Base-by-base conservation (phyloP, 495 filamentous ascomycete genomes). In the Penicillium cataractarum region DNA sequence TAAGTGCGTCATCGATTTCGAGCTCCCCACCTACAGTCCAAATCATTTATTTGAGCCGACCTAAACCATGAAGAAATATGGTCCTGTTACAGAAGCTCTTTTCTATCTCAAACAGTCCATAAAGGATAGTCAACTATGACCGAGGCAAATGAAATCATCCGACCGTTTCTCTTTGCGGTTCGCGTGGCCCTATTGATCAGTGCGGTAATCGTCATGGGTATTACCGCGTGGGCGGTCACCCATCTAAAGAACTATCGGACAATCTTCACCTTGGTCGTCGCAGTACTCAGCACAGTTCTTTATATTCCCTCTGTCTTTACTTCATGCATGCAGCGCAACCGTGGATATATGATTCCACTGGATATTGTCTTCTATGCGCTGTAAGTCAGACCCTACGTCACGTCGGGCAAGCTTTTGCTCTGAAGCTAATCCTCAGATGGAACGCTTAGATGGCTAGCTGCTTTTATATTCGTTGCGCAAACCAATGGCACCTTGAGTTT, bases 391-490 rank as follows among this genome's bases (percentile, higher is more conserved):
- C 19, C 19, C n/a, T n/a, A n/a, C n/a, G n/a, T n/a, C n/a, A n/a
- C n/a, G n/a, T n/a, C n/a, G n/a, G n/a, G n/a, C n/a, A n/a, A n/a
- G n/a, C n/a, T n/a, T n/a, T n/a, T n/a, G n/a, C n/a, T n/a, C n/a
- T 40, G 50, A 31, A 52, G 50, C 50, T 52, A 13, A n/a, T n/a
- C n/a, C n/a, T n/a, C n/a, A n/a, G n/a, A n/a, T n/a, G n/a, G n/a
- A n/a, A n/a, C n/a, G n/a, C n/a, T n/a, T 46, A 66, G 64, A 53
- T 66, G 64, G 64, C 60, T 66, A 31, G 26, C 64, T 22, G 64
- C 64, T n/a, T 66, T 66, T 27, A 66, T 66, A 3, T 66, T 66
- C 19, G 52, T 66, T 33, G 60, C 64, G 2, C 64, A 66, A 40
- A 58, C 60, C 15, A 55, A 59, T 46, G 31, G n/a, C n/a, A 48